These are phyloP conservation scores for Pyrenochaeta sp. DNA, from an alignment of 2,329 filamentous ascomycete genomes.

Conservation along the genomic window DNA sequence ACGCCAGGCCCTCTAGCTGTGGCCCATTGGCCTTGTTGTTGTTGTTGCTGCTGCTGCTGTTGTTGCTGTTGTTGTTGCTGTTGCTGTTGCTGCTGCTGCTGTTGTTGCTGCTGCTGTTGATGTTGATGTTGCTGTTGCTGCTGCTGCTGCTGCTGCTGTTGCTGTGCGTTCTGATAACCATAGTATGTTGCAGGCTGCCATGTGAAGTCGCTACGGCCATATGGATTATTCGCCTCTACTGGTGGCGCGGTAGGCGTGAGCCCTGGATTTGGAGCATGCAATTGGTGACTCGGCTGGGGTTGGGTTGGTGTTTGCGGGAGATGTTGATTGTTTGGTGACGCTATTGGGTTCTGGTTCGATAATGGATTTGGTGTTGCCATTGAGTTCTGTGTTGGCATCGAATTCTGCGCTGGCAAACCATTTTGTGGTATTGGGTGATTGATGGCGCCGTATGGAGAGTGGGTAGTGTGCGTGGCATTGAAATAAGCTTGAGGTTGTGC, in stretches of 20 bases:
- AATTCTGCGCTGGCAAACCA: constrained; percentile 16
- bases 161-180: constrained; percentile 30
- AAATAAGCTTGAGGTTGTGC: constrained; percentile 34
- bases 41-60: too few relatives aligned
- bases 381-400: constrained; percentile 15
- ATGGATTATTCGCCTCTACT: constrained; percentile 29
- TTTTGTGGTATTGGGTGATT: constrained; percentile 33
- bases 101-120: neutral
- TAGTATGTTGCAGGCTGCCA: constrained; percentile 37
- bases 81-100: neutral
- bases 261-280: constrained; percentile 21
- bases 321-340: constrained; percentile 10
- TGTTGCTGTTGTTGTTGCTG: neutral
- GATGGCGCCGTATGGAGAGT: constrained; percentile 29
- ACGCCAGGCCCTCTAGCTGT: constrained; percentile 26
- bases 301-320: constrained; percentile 28
- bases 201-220: constrained; percentile 32
- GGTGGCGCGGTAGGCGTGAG: constrained; percentile 22
- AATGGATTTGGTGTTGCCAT: constrained; percentile 13
- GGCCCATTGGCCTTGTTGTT: constrained; percentile 32
- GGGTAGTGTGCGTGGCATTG: constrained; percentile 25
- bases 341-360: constrained; percentile 10
- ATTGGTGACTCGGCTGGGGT: constrained; percentile 18
- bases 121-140: neutral
- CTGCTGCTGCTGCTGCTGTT: constrained; percentile 12